These are phyloP conservation scores for Epicoccum nigrum DNA, from an alignment of 2,329 filamentous ascomycete genomes.

Conservation along the genomic window DNA sequence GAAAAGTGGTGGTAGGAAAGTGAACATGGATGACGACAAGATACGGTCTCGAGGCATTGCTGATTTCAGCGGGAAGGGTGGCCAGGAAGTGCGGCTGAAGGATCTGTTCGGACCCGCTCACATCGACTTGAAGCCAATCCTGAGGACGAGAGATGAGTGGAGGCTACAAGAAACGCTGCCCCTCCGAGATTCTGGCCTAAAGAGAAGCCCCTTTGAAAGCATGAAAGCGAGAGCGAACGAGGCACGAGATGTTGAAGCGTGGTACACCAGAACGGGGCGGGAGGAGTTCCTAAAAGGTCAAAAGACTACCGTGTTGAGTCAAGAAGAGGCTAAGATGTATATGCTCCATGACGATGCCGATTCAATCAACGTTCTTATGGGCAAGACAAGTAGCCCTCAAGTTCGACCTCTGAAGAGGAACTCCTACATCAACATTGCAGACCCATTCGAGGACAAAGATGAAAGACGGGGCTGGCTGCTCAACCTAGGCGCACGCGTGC, in stretches of 20 bases:
- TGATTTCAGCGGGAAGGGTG: conserved; percentile 40
- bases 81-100: conserved; percentile 51
- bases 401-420: conserved; percentile 51
- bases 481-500: conserved; percentile 61
- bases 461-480: conserved; percentile 59
- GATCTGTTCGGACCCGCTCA: conserved; percentile 58
- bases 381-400: conserved; percentile 54
- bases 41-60: conserved; percentile 36
- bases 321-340: conserved; percentile 51
- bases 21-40: conserved; percentile 23
- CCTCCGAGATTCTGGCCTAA: conserved; percentile 42
- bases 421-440: conserved; percentile 53
- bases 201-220: conserved; percentile 53
- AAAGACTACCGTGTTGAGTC: conserved; percentile 40
- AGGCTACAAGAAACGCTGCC: conserved; percentile 59
- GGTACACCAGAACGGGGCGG: conserved; percentile 57
- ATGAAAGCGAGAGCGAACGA: conserved; percentile 53
- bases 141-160: conserved; percentile 60
- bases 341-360: conserved; percentile 44
- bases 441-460: conserved; percentile 39
- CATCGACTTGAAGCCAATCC: conserved; percentile 56
- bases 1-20: conserved; percentile 21
- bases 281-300: conserved; percentile 53
- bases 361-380: conserved; percentile 57
- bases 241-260: conserved; percentile 56